Base-by-base conservation (phyloP, 2,329 filamentous ascomycete genomes). In the Trichoderma semiorbis region DNA sequence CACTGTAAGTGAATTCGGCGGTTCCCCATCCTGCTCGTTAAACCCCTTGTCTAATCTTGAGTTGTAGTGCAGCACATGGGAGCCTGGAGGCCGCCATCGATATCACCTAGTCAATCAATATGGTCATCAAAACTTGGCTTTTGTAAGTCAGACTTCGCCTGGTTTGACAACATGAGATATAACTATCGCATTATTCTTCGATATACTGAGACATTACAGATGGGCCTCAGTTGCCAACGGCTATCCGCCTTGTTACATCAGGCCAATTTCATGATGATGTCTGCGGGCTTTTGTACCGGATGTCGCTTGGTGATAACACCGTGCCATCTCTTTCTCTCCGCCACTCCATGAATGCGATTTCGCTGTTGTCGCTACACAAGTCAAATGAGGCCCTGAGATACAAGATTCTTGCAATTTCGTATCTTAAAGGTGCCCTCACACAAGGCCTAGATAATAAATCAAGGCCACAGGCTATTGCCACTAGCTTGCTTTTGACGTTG, bases 341-440 rank as follows among this genome's bases (percentile, higher is more conserved):
- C 14, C 60, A 72, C 21, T 70, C 71, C 18, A 70, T 72, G 67
- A 70, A 65, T 18, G 71, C 71, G 2, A 70, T 72, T 18, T 72
- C 71, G 3, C n/a, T 71, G 21, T 26, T 70, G 16, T 65, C 61
- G 2, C 11, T 72, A 14, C 67, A 70, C n/a, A 70, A 62, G 16
- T 43, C 58, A 2, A 57, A 70, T 3, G 71, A 70, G n/a, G 71
- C 71, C 1, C 47, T 70, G 7, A 71, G 21, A 30, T 63, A 72
- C 53, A 70, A 72, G 18, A 72, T 70, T 26, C 6, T 60, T 1
- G 71, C 71, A 1, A 69, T 70, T 26, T 70, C 67, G 14, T 39
- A 69, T 28, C 53, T 72, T 18, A 50, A 72, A 43, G 21, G 67
- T 14, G 62, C 53, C 47, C 47, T 70, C 60, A 70, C 32, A 14